Evolutionary conservation across 2,329 filamentous ascomycete genomes (phyloP), one percentile per base, ranked within the genome.

Genomic region (Colletotrichum neosansevieriae): DNA sequence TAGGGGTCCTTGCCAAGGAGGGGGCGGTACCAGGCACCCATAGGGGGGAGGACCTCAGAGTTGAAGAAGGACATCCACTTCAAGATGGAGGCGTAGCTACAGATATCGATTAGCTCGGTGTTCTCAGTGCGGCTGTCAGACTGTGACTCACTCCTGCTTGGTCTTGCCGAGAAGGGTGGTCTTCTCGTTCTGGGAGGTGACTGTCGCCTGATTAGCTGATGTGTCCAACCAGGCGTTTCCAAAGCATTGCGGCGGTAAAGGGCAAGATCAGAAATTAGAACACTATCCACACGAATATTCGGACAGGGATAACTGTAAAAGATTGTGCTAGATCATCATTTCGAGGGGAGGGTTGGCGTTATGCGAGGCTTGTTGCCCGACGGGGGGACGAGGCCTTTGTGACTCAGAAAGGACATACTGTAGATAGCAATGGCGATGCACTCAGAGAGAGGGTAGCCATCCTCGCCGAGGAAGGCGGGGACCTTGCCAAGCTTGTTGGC

Each of bases 101-200:
- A 17, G 32, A 2, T 3, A 4, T 3, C 29, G 24, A 51, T 80
- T 71, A 79, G 78, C 72, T 51, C 29, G 10, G 15, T 36, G 13
- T 49, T 51, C 17, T 65, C 53, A 71, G 59, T 49, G 29, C 29
- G 40, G 68, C 61, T 19, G 21, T 11, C 15, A 11, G 38, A 24
- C 19, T 32, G 19, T 47, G n/a, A 80, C 86, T 81, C 85, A 94
- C 90, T 99, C 96, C 88, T 99, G 95, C 92, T 99, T 99, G 86
- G 94, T 99, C 92, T 98, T 98, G 80, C 96, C 96, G 77, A 99
- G 91, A 74, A 99, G 94, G 75, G 94, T 97, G 77, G 96, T 99
- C 92, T 98, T 98, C 91, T 98, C 96, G 83, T 99, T 99, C 87
- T 99, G 96, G 76, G 96, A 98, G 78, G 96, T 94, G 81, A 99